These are phyloP conservation scores for Lachancea dasiensis DNA, from an alignment of 805 yeast species.

Conservation along the genomic window DNA sequence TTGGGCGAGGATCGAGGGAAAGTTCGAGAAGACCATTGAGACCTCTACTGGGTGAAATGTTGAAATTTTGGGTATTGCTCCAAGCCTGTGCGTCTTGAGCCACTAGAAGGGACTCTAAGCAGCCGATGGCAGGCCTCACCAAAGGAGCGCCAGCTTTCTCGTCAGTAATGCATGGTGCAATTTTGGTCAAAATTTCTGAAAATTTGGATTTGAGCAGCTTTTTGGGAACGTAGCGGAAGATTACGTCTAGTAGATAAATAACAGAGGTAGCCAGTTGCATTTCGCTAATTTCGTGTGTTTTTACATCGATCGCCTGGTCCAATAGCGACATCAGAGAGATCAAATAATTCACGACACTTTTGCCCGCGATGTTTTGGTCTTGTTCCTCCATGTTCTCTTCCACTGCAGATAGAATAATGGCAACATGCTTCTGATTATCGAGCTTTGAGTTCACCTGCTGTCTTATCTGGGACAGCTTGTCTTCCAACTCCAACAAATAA, in stretches of 20 bases:
- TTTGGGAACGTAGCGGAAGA: conserved; percentile 68
- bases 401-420: conserved; percentile 77
- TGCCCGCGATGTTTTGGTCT: conserved; percentile 41
- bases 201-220: conserved; percentile 67
- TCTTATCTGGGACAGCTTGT: conserved; percentile 61
- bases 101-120: conserved; percentile 68
- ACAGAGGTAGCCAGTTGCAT: conserved; percentile 63
- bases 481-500: conserved; percentile 47
- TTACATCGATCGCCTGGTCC: conserved; percentile 56
- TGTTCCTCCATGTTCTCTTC: conserved; percentile 73
- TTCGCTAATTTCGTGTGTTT: conserved; percentile 49
- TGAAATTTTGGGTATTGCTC: conserved; percentile 48
- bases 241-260: conserved; percentile 73
- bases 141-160: conserved; percentile 72
- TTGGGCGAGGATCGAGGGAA: conserved; percentile 84
- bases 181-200: conserved; percentile 65
- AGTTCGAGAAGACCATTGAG: conserved; percentile 70
- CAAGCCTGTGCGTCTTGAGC: conserved; percentile 81
- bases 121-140: conserved; percentile 77
- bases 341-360: conserved; percentile 74
- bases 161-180: conserved; percentile 75
- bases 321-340: conserved; percentile 76
- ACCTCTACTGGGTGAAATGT: conserved; percentile 69
- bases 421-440: conserved; percentile 80
- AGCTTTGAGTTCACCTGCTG: conserved; percentile 70